Base-by-base conservation (phyloP, 495 filamentous ascomycete species). In the Podospora appendiculata region DNA sequence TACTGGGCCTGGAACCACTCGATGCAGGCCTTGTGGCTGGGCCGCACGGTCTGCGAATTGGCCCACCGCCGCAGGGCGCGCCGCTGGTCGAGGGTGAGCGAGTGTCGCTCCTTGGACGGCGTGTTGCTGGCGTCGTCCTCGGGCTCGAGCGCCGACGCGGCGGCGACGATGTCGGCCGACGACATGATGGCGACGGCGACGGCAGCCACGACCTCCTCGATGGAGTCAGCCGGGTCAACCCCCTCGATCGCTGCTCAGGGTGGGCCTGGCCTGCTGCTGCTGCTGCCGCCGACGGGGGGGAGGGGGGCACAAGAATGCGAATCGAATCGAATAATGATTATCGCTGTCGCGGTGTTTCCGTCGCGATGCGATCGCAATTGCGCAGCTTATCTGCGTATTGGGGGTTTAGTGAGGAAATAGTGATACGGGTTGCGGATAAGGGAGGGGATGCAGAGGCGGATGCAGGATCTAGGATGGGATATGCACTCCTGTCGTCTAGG, bases 21-120 rank as follows among this genome's bases (percentile, higher is more conserved):
- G 56, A 78, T 78, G 69, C 74, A 78, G 9, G 71, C 72, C 56
- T 75, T 75, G 60, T 78, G 74, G 39, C 65, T 69, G 9, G 74
- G 74, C 13, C 74, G 73, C 8, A 69, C 68, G 11, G 71, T 63
- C 58, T 78, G 74, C 47, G 64, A 69, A 47, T 71, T 69, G 47
- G 74, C 74, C 74, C 74, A 78, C 39, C 74, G 70, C 1, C 74
- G 73, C 48, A 78, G 70, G 25, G 74, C 73, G 50, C 74, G 73
- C 5, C 74, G 73, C 58, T 78, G 74, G 57, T 78, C 74, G 48
- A 78, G 73, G 10, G 74, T 78, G 12, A 78, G 64, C 12, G 74
- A 76, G 46, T 78, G 71, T 11, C 74, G 72, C 60, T 78, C 74
- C 44, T 68, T 73, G 40, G 66, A 36, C 34, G 68, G 55, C 38